Evolutionary conservation across 129 eudicot genomes (phyloP).

Genomic region (Escallonia rubra): DNA sequence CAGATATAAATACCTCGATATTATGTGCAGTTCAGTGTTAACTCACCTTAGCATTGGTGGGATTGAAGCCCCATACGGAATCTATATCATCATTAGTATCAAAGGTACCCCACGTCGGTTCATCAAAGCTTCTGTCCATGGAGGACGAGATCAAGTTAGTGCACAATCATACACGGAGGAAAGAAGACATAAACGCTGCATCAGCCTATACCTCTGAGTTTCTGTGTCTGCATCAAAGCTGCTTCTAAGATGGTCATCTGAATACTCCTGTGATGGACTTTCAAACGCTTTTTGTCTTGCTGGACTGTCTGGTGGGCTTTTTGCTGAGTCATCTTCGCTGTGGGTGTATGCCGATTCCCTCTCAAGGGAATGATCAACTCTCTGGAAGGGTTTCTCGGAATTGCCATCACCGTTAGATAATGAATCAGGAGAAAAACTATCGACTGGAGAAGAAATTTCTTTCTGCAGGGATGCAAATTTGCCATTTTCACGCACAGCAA

Average conservation of each 20-base stretch:
- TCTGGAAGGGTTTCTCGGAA: slow-evolving; percentile 49
- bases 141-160: slow-evolving; percentile 3
- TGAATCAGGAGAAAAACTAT: slow-evolving; percentile 43
- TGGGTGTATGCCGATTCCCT: slow-evolving; percentile 56
- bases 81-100: slow-evolving; percentile 85
- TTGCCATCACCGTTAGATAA: slow-evolving; percentile 46
- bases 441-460: slow-evolving; percentile 44
- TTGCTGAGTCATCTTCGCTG: slow-evolving; percentile 78
- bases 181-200: neutral
- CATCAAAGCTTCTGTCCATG: slow-evolving; percentile 66
- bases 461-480: slow-evolving; percentile 37
- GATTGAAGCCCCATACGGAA: slow-evolving; percentile 91
- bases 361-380: slow-evolving; percentile 31
- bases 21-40: neutral
- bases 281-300: slow-evolving; percentile 41
- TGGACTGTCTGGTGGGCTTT: slow-evolving; percentile 84
- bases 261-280: slow-evolving; percentile 65
- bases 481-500: slow-evolving; percentile 43
- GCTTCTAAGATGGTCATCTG: slow-evolving; percentile 52
- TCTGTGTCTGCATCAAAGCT: slow-evolving; percentile 74
- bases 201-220: slow-evolving; percentile 44
- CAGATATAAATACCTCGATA: too few relatives aligned
- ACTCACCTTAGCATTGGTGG: slow-evolving; percentile 55
- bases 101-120: slow-evolving; percentile 83
- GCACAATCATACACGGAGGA: neutral